A percentile compares a stretch with the other conserved stretches of the same genome.
phyloP scores from a whole-genome alignment of 148 eudicot species.

The Chenopodium berlandieri region DNA sequence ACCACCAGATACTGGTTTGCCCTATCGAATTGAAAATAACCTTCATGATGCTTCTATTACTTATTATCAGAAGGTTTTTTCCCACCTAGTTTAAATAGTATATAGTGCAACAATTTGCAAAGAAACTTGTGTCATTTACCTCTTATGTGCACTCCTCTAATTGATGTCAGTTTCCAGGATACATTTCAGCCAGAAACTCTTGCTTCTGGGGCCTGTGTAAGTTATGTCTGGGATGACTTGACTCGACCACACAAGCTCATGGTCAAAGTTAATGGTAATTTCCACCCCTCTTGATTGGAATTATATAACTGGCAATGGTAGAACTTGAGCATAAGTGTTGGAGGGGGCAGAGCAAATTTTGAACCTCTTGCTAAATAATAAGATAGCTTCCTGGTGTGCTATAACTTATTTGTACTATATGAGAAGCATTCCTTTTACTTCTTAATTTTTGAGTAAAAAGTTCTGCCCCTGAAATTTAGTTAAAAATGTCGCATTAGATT shows the following conservation, averaged over 20 bases:
- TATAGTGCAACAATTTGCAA: background rate
- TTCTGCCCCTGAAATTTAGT: background rate
- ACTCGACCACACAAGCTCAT: constrained; percentile 82
- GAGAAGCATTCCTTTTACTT: background rate
- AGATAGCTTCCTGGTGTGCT: background rate
- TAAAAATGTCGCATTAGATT: background rate
- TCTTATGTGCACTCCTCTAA: constrained; percentile 9
- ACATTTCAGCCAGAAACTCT: constrained; percentile 68
- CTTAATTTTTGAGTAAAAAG: background rate
- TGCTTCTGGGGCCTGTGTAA: constrained; percentile 51
- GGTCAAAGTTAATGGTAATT: constrained; percentile 70
- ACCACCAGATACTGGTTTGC: constrained; percentile 60
- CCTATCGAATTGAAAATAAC: constrained; percentile 85
- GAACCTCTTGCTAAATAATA: background rate
- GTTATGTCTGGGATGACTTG: constrained; percentile 91
- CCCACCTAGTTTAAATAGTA: constrained; percentile 6
- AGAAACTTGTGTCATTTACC: background rate
- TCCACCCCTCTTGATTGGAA: constrained; percentile 11
- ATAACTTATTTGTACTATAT: background rate
- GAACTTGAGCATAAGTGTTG: background rate
- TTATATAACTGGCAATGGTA: background rate
- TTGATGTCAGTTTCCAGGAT: constrained; percentile 52
- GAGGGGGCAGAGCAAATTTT: background rate
- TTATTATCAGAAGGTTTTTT: constrained; percentile 82
- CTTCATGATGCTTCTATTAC: constrained; percentile 62